Evolutionary conservation across 2,329 filamentous ascomycete genomes (phyloP).

Genomic region (Pseudogymnoascus sp.): DNA sequence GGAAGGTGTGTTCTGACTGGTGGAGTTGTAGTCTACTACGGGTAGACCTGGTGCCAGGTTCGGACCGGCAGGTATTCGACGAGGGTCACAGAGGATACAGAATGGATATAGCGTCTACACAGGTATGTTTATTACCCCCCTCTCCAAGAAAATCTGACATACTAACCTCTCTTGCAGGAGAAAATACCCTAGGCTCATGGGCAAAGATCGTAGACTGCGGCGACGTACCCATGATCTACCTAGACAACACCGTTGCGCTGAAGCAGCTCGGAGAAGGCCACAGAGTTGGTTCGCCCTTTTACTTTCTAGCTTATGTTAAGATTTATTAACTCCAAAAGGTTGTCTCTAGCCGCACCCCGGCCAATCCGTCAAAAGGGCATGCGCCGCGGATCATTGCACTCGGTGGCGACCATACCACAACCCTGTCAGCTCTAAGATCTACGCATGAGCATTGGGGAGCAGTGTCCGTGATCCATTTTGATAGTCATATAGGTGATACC

Average conservation of each 20-base stretch:
- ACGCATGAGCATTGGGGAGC: conserved; percentile 11
- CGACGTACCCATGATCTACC: conserved; percentile 38
- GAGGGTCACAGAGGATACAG: conserved; percentile 27
- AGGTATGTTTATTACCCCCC: conserved; percentile 29
- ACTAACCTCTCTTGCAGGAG: conserved; percentile 22
- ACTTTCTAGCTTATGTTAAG: not conserved
- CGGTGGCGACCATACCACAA: conserved; percentile 18
- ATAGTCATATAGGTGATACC: conserved; percentile 9
- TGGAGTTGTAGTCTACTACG: conserved; percentile 11
- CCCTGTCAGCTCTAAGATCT: conserved; percentile 12
- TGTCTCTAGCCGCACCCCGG: conserved; percentile 31
- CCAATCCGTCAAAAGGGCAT: conserved; percentile 2
- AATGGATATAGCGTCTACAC: conserved; percentile 35
- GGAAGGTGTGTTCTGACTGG: not conserved
- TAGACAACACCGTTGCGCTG: conserved; percentile 34
- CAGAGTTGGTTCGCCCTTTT: not conserved
- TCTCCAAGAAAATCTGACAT: conserved; percentile 15
- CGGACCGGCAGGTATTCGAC: conserved; percentile 30
- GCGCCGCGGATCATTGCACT: conserved; percentile 12
- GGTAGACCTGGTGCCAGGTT: conserved; percentile 33
- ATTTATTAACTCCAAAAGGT: conserved; percentile 43
- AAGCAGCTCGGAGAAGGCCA: conserved; percentile 13
- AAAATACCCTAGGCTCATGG: conserved; percentile 36
- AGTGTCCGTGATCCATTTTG: conserved; percentile 16
- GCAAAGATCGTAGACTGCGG: conserved; percentile 44